phyloP scores from a whole-genome alignment of 1,139 yeast species.

The Diutina sp. region DNA sequence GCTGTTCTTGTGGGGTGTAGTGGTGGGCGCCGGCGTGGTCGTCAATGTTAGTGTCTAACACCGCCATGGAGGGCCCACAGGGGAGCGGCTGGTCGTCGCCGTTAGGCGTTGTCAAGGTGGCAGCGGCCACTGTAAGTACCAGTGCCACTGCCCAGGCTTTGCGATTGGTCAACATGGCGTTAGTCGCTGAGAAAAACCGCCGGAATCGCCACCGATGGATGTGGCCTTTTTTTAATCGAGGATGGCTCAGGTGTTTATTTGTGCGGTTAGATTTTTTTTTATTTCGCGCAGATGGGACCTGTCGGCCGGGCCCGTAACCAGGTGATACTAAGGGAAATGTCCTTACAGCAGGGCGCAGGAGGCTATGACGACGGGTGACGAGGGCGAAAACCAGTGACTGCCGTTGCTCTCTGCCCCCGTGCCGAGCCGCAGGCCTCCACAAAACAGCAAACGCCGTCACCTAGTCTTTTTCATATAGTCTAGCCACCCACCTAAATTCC shows the following conservation, averaged over 20 bases:
- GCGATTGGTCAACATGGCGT: background rate
- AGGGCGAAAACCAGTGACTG: background rate
- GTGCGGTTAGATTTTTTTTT: background rate
- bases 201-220: background rate
- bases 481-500: no score
- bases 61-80: background rate
- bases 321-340: background rate
- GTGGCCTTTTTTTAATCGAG: background rate
- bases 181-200: background rate
- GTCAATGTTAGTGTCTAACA: background rate
- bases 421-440: no score
- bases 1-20: constrained; percentile 1
- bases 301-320: background rate
- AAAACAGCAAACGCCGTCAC: no score
- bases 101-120: background rate
- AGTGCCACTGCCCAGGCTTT: background rate
- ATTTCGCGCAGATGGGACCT: background rate
- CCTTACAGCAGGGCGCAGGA: background rate
- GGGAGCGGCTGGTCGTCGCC: background rate
- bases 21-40: background rate
- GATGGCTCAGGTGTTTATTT: background rate
- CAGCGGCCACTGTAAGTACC: background rate
- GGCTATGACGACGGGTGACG: background rate
- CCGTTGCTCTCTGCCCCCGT: no score
- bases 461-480: no score